Evolutionary conservation across 352 stramenopile genomes (phyloP).

Genomic region (Phytophthora sojae): DNA sequence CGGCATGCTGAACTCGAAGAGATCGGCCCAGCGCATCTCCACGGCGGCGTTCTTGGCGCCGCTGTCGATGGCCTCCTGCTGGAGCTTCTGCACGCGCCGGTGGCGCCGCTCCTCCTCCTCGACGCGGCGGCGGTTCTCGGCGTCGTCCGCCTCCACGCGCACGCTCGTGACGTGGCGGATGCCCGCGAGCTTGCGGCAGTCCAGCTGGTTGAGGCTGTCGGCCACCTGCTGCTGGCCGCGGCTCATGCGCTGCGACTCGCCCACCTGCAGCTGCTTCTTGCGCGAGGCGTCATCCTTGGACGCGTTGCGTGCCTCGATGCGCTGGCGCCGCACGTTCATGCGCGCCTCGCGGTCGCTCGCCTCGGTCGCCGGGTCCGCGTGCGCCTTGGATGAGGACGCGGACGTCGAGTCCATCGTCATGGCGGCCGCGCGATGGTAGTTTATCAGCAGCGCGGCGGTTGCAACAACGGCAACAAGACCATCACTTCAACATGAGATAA

Average conservation of each 20-base stretch:
- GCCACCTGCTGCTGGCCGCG: constrained; percentile 81
- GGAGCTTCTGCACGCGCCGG: constrained; percentile 81
- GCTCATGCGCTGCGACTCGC: constrained; percentile 72
- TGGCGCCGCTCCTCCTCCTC: constrained; percentile 92
- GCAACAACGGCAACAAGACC: not conserved
- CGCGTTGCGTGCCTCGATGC: constrained; percentile 81
- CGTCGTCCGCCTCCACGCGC: constrained; percentile 91
- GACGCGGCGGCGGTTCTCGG: constrained; percentile 90
- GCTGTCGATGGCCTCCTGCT: constrained; percentile 92
- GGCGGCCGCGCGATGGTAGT: not conserved
- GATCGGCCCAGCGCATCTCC: constrained; percentile 93
- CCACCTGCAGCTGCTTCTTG: constrained; percentile 72
- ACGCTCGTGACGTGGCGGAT: constrained; percentile 93
- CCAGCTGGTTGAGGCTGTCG: constrained; percentile 80
- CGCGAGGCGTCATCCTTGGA: constrained; percentile 82
- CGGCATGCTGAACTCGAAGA: constrained; percentile 94
- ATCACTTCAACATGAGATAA: not conserved
- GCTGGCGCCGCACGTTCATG: constrained; percentile 67
- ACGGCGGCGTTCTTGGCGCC: constrained; percentile 93
- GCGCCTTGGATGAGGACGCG: constrained; percentile 34
- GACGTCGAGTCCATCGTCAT: constrained; percentile 29
- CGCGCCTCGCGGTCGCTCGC: constrained; percentile 67
- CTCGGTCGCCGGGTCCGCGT: constrained; percentile 38
- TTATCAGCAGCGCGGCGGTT: not conserved
- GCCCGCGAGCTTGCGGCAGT: constrained; percentile 73